These are phyloP conservation scores for Cymbopogon flexuosus DNA, from an alignment of 202 grass and related monocot genomes.

Conservation along the genomic window DNA sequence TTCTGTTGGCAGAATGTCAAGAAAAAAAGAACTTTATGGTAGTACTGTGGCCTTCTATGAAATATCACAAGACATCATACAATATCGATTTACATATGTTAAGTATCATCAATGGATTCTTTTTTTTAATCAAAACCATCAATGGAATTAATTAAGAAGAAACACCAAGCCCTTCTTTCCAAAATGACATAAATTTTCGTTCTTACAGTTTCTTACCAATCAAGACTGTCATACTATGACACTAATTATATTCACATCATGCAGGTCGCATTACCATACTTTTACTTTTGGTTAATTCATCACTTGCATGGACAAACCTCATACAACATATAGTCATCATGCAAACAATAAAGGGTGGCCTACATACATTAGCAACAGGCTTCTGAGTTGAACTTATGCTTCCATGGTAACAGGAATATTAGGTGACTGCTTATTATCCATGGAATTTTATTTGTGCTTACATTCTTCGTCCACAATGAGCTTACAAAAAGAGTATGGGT, in stretches of 20 bases:
- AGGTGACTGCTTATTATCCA: background rate
- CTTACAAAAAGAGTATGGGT: background rate
- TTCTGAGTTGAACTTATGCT: background rate
- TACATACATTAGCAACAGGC: background rate
- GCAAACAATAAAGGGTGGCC: slow-evolving; percentile 8
- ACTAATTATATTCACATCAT: slow-evolving; percentile 4
- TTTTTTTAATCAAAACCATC: too few species aligned
- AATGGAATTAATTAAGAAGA: slow-evolving; percentile 17
- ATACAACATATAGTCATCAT: background rate
- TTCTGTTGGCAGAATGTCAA: slow-evolving; percentile 45
- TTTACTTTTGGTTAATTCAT: background rate
- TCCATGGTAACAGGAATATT: slow-evolving; percentile 13
- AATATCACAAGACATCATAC: background rate
- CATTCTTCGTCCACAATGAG: background rate
- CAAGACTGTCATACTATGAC: background rate
- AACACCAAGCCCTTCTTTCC: slow-evolving; percentile 3
- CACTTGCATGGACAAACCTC: background rate
- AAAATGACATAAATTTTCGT: background rate
- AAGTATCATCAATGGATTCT: background rate
- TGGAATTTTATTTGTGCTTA: too few species aligned
- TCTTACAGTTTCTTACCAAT: background rate
- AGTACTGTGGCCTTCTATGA: background rate
- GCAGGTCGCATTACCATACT: background rate
- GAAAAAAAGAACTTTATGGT: slow-evolving; percentile 19
- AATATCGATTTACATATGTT: background rate